A percentile compares a stretch with the other conserved stretches of the same genome.
Evolutionary conservation across 352 stramenopile genomes (phyloP).

Genomic region (Phytophthora fragariae): DNA sequence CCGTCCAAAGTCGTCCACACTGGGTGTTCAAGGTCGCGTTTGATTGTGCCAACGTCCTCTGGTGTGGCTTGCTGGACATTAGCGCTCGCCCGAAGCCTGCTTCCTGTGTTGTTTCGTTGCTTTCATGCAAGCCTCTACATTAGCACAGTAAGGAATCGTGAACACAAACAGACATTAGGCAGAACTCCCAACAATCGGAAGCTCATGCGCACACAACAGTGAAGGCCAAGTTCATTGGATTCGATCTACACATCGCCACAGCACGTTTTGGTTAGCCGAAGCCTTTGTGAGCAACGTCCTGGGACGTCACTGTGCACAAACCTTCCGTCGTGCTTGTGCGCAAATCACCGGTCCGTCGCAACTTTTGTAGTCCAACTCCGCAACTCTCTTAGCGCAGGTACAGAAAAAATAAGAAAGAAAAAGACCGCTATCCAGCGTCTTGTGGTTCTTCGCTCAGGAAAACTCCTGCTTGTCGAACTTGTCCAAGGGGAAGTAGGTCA

Average conservation of each 20-base stretch:
- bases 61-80: not conserved
- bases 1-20: slow-evolving; percentile 1
- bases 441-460: slow-evolving; percentile 42
- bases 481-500: slow-evolving; percentile 76
- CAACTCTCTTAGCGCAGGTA: slow-evolving; percentile 32
- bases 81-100: not conserved
- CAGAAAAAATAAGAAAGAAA: slow-evolving; percentile 32
- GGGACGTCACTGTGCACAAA: slow-evolving; percentile 44
- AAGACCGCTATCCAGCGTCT: slow-evolving; percentile 25
- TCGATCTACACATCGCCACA: slow-evolving; percentile 52
- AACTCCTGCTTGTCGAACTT: slow-evolving; percentile 81
- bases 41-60: not conserved
- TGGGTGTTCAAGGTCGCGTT: slow-evolving; percentile 2
- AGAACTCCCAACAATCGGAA: slow-evolving; percentile 25
- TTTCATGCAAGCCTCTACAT: slow-evolving; percentile 36
- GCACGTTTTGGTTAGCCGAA: slow-evolving; percentile 43
- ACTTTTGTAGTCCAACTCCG: slow-evolving; percentile 20
- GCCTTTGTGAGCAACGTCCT: slow-evolving; percentile 22
- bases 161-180: slow-evolving; percentile 36
- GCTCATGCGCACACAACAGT: slow-evolving; percentile 38
- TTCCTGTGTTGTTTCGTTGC: slow-evolving; percentile 35
- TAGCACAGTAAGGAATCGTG: slow-evolving; percentile 38
- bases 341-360: slow-evolving; percentile 22
- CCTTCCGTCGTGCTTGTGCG: slow-evolving; percentile 34
- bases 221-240: slow-evolving; percentile 55